Evolutionary conservation across 2,329 filamentous ascomycete species (phyloP).

Genomic region (Domatiomyces globalis): DNA sequence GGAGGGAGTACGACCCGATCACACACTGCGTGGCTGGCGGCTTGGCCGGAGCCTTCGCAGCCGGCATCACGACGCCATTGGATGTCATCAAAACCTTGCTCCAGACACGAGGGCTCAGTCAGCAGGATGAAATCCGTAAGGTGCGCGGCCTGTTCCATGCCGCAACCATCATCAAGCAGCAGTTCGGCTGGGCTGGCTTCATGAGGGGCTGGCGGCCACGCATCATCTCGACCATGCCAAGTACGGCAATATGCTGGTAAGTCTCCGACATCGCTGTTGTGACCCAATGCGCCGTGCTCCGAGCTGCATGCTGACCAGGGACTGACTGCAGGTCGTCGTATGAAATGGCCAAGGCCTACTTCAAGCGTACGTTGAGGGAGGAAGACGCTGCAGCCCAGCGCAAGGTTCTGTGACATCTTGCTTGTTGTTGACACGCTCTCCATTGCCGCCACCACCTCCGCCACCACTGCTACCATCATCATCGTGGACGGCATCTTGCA

Average conservation of each 20-base stretch:
- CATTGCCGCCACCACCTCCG: neutral
- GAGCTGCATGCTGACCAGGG: neutral
- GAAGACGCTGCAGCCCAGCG: conserved; percentile 8
- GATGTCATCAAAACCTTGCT: conserved; percentile 97
- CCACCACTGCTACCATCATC: neutral
- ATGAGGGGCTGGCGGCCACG: conserved; percentile 84
- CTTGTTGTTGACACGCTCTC: too few relatives aligned
- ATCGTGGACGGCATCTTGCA: neutral
- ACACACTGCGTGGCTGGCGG: conserved; percentile 90
- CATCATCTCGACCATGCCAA: conserved; percentile 93
- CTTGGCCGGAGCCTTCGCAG: conserved; percentile 82
- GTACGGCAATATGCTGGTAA: conserved; percentile 98
- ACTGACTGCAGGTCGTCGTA: conserved; percentile 43
- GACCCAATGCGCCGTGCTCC: too few relatives aligned
- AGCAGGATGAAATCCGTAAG: conserved; percentile 66
- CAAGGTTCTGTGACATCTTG: conserved; percentile 10
- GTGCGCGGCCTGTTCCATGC: conserved; percentile 71
- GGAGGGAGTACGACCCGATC: conserved; percentile 65
- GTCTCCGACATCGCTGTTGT: conserved; percentile 19
- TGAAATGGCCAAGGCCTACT: conserved; percentile 55
- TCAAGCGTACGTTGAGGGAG: conserved; percentile 33
- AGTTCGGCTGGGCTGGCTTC: conserved; percentile 76
- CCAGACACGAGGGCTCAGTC: conserved; percentile 76
- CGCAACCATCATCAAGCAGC: conserved; percentile 63
- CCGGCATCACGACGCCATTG: conserved; percentile 85